Evolutionary conservation across 768 basidiomycete species (phyloP).

Genomic region (Mrakia gelida): DNA sequence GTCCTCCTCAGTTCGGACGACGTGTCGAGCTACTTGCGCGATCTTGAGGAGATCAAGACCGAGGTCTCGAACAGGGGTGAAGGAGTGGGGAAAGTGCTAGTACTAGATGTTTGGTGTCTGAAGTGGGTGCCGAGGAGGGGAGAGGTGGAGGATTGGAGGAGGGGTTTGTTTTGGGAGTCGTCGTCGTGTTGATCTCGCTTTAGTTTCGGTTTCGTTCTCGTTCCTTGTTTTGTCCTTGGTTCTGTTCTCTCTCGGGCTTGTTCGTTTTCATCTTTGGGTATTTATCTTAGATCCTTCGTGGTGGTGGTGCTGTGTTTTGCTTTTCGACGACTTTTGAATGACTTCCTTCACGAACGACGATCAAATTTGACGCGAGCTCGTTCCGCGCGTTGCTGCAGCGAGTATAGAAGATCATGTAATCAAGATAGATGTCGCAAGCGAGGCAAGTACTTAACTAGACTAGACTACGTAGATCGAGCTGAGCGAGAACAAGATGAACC

Average conservation of each 20-base stretch:
- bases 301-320: too few relatives aligned
- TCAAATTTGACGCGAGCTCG: too few relatives aligned
- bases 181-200: not conserved
- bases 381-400: not conserved
- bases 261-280: too few relatives aligned
- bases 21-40: not conserved
- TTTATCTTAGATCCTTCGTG: too few relatives aligned
- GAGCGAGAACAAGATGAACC: too few relatives aligned
- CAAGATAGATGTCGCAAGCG: too few relatives aligned
- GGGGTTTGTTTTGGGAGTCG: not conserved
- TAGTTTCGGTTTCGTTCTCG: not conserved
- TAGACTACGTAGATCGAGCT: too few relatives aligned
- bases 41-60: not conserved
- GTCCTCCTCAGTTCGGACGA: not conserved
- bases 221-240: not conserved
- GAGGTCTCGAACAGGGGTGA: not conserved
- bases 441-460: too few relatives aligned
- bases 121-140: not conserved
- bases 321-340: too few relatives aligned
- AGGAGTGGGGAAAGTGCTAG: not conserved
- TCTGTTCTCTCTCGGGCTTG: not conserved
- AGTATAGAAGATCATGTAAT: too few relatives aligned
- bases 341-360: not conserved
- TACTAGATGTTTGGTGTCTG: conserved; percentile 21
- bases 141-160: not conserved